Base-by-base conservation (phyloP, 164 flowering plant genomes). In the Nelumbo lutea region DNA sequence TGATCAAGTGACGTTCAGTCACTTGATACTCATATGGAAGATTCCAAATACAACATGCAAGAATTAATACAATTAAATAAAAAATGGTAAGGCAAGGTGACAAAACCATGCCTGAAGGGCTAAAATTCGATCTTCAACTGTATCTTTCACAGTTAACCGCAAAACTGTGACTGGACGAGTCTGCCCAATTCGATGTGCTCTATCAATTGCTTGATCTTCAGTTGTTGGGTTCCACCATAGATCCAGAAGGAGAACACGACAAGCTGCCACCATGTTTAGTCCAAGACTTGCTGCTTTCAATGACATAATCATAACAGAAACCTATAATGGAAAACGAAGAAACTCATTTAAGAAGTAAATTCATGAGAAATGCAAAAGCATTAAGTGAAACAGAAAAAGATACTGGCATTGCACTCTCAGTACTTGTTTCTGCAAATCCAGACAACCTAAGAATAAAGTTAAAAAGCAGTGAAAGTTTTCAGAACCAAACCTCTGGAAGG, bases 141-240 rank as follows among this genome's bases (percentile, higher is more conserved):
- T 93, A 74, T 91, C 93, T 77, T 85, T 89, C 64, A 93, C 97
- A 44, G 98, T 93, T 60, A 91, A 69, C 61, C 97, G 86, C 69
- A 82, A 80, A 73, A 93, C 98, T 46, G 86, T 82, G 68, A 93
- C 98, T 60, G 94, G 96, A 62, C 97, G 93, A 66, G 92, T 91
- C 81, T 93, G 98, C 50, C 98, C 98, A 60, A 93, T 93, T 41
- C 98, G 88, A 81, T 93, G 98, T 4, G 98, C 97, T 81, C 97
- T 84, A 72, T 91, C 98, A 66, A 93, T 80, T 47, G 98, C 97
- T 76, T 93, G 98, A 75, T 93, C 98, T 77, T 93, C 98, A 65
- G 98, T 93, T 2, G 98, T 91, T 40, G 98, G 98, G 62, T 93
- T 93, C 97, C 98, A 93, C 98, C 98, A 93, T 0, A 89, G 89